Evolutionary conservation across 2,329 filamentous ascomycete species (phyloP).

Genomic region (Fusarium pseudonygamai): DNA sequence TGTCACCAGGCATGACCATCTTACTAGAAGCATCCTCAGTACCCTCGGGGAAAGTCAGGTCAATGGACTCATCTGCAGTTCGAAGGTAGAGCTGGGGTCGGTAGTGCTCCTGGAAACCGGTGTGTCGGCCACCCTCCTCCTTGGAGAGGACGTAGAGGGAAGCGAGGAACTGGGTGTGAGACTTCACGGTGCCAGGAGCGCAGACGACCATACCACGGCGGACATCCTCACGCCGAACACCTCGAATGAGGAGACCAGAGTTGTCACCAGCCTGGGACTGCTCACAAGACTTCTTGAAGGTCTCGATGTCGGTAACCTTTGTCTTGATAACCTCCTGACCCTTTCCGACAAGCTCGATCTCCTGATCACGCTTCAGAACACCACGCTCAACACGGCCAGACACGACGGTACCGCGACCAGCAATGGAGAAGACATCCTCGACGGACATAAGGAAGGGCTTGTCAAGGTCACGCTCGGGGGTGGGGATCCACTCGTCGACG

Average conservation of each 20-base stretch:
- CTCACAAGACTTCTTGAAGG: constrained; percentile 99
- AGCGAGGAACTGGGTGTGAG: constrained; percentile 89
- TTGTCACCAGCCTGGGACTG: constrained; percentile 97
- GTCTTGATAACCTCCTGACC: constrained; percentile 86
- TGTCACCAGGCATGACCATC: constrained; percentile 98
- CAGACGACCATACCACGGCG: constrained; percentile 93
- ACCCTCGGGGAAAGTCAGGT: constrained; percentile 87
- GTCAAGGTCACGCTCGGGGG: constrained; percentile 90
- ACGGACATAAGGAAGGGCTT: constrained; percentile 99
- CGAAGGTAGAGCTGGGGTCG: constrained; percentile 95
- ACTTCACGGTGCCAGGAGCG: constrained; percentile 83
- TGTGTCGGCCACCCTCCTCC: constrained; percentile 98
- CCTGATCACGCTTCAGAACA: constrained; percentile 89
- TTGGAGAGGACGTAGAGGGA: constrained; percentile 98
- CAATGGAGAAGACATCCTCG: constrained; percentile 90
- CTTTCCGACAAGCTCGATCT: constrained; percentile 95
- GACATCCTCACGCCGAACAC: constrained; percentile 95
- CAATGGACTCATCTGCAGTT: constrained; percentile 83
- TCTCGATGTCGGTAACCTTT: constrained; percentile 99
- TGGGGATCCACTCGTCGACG: constrained; percentile 96
- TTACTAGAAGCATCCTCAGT: constrained; percentile 75
- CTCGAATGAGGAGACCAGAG: constrained; percentile 95
- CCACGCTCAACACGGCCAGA: constrained; percentile 98
- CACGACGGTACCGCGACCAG: constrained; percentile 94
- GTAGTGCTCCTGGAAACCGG: constrained; percentile 95